Base-by-base conservation (phyloP, 306 rosid genomes). In the Gillenia trifoliata region DNA sequence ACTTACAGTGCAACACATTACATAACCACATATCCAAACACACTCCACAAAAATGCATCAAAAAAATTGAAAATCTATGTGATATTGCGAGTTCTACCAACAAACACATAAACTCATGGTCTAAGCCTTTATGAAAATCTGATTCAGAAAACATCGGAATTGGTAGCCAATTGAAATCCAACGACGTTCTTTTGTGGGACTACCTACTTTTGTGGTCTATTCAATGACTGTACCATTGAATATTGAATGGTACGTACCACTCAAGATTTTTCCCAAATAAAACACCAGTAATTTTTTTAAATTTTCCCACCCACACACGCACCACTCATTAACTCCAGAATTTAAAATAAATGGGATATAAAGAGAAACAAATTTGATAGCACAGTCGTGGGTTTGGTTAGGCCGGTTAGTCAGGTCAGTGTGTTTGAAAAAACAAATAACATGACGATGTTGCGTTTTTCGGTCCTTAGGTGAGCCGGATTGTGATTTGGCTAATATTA, bases 181-280 rank as follows among this genome's bases (percentile, higher is more conserved):
- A 23, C 59, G 72, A 49, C 52, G 15, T 65, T 64, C 36, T 57
- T 25, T 1, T 10, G 78, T 36, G 43, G 78, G 64, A 33, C 63
- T 52, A 34, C 15, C 28, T 19, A 33, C 30, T 43, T 33, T 55
- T 8, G 26, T n/a, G n/a, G n/a, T n/a, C n/a, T n/a, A n/a, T n/a
- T n/a, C 29, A 55, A 29, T n/a, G 28, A 38, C 41, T 0, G 41
- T 38, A 38, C 11, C 41, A n/a, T n/a, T n/a, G n/a, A n/a, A n/a
- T n/a, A n/a, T n/a, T n/a, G n/a, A n/a, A n/a, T n/a, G n/a, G n/a
- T n/a, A n/a, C n/a, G n/a, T n/a, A n/a, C n/a, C n/a, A n/a, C n/a
- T n/a, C n/a, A n/a, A n/a, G n/a, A n/a, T n/a, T n/a, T 6, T 72
- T 72, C 7, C 26, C 54, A 16, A 72, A 59, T 54, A 56, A 72